Evolutionary conservation across 306 rosid species (phyloP).

Genomic region (Sindora glabra): DNA sequence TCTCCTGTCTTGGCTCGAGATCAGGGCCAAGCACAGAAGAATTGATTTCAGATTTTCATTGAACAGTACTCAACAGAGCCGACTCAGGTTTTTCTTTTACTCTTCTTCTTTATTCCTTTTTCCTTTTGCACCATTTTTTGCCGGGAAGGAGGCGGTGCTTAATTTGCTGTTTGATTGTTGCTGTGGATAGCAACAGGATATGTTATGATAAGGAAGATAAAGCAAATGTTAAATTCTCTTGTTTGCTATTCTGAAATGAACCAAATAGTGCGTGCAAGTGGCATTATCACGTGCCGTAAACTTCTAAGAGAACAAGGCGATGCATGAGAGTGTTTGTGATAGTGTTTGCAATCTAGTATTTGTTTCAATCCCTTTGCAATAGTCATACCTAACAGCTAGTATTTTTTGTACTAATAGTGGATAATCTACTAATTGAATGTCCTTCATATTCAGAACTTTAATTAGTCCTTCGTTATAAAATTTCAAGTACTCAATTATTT

Average conservation of each 20-base stretch:
- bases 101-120: not conserved
- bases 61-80: too few species aligned
- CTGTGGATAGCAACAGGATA: not conserved
- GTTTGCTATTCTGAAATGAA: not conserved
- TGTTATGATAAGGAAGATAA: too few species aligned
- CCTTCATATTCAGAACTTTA: too few species aligned
- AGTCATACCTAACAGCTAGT: too few species aligned
- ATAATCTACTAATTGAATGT: too few species aligned
- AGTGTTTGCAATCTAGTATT: not conserved
- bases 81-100: slow-evolving; percentile 21
- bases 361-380: not conserved
- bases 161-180: not conserved
- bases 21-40: slow-evolving; percentile 82
- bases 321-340: too few species aligned
- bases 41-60: slow-evolving; percentile 38
- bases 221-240: not conserved
- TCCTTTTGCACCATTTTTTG: not conserved
- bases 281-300: too few species aligned
- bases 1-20: slow-evolving; percentile 95
- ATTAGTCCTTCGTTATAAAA: too few species aligned
- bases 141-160: not conserved
- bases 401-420: too few species aligned
- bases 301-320: too few species aligned
- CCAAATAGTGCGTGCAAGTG: too few species aligned
- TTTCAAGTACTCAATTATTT: too few species aligned